phyloP scores from a whole-genome alignment of 768 basidiomycete species.

The Leucosporidium creatinivorum region DNA sequence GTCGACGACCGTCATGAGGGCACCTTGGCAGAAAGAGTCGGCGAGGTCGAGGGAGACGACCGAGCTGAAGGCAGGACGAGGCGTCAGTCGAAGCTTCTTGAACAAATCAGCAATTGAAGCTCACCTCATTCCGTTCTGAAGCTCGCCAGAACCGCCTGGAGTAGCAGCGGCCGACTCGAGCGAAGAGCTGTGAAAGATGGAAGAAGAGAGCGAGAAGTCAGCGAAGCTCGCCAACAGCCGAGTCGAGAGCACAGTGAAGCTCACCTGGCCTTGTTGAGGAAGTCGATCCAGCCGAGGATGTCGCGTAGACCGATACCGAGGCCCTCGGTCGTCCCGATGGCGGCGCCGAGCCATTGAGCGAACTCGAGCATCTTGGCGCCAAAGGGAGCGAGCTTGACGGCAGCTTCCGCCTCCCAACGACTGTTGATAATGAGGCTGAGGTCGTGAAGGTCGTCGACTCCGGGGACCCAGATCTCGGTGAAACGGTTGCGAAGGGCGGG shows the following conservation, averaged over 20 bases:
- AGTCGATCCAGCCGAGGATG: slow-evolving; percentile 88
- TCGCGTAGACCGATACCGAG: slow-evolving; percentile 74
- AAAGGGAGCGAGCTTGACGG: slow-evolving; percentile 47
- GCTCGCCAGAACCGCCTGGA: background rate
- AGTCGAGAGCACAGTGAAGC: background rate
- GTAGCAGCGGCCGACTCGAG: background rate
- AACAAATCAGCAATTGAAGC: background rate
- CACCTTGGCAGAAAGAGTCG: slow-evolving; percentile 55
- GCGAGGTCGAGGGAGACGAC: slow-evolving; percentile 7
- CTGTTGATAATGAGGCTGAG: slow-evolving; percentile 66
- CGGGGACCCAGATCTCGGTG: slow-evolving; percentile 98
- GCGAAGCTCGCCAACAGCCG: background rate
- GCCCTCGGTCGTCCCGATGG: slow-evolving; percentile 51
- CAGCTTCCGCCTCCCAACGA: slow-evolving; percentile 55
- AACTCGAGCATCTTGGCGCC: slow-evolving; percentile 67
- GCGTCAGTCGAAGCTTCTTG: background rate
- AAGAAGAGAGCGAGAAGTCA: background rate
- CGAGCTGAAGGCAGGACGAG: background rate
- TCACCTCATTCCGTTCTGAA: background rate
- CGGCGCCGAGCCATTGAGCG: slow-evolving; percentile 66
- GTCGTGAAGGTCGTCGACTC: slow-evolving; percentile 64
- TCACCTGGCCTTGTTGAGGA: slow-evolving; percentile 53
- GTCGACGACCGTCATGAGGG: slow-evolving; percentile 85
- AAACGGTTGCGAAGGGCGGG: slow-evolving; percentile 94
- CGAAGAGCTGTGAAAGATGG: background rate